Conservation (phyloP, 345 rosid species). For the Capsella bursapastoris region DNA sequence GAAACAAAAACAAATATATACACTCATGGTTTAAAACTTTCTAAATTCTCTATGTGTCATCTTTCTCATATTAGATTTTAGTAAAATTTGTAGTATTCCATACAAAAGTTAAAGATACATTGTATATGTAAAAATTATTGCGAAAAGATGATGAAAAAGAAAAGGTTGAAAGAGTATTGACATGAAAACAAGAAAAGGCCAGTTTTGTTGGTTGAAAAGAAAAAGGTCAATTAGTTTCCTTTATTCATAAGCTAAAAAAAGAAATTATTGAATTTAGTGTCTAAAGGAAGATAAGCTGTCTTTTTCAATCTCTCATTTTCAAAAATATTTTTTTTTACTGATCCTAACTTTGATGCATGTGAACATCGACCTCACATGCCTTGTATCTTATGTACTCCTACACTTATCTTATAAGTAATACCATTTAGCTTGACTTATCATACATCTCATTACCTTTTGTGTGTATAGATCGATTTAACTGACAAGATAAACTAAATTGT, state of each 20-base stretch:
- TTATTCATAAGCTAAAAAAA: conserved; percentile 45
- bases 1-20: not conserved
- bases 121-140: not conserved
- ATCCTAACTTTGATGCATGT: conserved; percentile 47
- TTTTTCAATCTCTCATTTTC: conserved; percentile 34
- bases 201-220: conserved; percentile 45
- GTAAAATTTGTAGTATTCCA: not conserved
- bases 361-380: conserved; percentile 41
- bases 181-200: conserved; percentile 44
- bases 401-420: not conserved
- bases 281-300: conserved; percentile 39
- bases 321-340: conserved; percentile 6
- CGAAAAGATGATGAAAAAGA: conserved; percentile 31
- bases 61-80: not conserved
- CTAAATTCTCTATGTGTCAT: not conserved
- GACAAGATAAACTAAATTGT: conserved; percentile 9
- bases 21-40: not conserved
- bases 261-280: conserved; percentile 44
- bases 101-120: not conserved
- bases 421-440: conserved; percentile 32
- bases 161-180: conserved; percentile 38
- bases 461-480: conserved; percentile 31
- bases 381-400: conserved; percentile 33
- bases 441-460: conserved; percentile 34
- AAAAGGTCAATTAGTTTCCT: conserved; percentile 46